These are phyloP conservation scores for Sporopachydermia quercuum DNA, from an alignment of 805 yeast genomes.

Conservation along the genomic window DNA sequence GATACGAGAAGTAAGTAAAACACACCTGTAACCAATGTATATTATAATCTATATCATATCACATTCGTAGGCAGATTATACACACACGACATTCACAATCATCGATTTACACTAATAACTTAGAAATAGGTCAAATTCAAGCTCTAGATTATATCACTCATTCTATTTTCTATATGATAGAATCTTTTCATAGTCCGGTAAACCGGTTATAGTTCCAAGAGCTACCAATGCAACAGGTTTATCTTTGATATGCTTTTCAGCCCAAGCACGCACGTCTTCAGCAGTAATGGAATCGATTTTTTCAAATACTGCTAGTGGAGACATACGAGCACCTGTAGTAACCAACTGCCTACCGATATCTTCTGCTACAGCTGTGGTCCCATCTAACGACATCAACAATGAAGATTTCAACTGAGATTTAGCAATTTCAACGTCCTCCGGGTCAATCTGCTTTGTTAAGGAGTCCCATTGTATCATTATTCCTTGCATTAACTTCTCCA, in stretches of 20 bases:
- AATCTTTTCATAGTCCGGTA: conserved; percentile 56
- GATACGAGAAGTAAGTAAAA: too few species aligned
- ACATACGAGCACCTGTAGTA: conserved; percentile 70
- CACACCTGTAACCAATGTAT: too few species aligned
- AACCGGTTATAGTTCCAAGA: conserved; percentile 59
- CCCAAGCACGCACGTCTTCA: conserved; percentile 77
- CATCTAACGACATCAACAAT: conserved; percentile 75
- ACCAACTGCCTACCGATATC: conserved; percentile 96
- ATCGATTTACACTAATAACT: too few species aligned
- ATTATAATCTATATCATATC: too few species aligned
- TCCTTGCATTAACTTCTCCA: conserved; percentile 56
- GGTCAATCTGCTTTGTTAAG: conserved; percentile 65
- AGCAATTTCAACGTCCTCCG: conserved; percentile 83
- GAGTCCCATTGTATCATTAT: conserved; percentile 82
- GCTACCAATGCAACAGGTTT: conserved; percentile 88
- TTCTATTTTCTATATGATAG: conserved; percentile 18
- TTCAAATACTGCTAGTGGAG: conserved; percentile 61
- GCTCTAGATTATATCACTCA: too few species aligned
- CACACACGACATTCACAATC: too few species aligned
- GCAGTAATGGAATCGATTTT: conserved; percentile 67
- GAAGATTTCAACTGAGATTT: conserved; percentile 93
- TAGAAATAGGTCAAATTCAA: too few species aligned
- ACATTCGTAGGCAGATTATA: too few species aligned
- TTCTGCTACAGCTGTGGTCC: conserved; percentile 91
- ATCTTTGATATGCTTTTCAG: conserved; percentile 60